These are phyloP conservation scores for Ensete glaucum DNA, from an alignment of 176 grass and related monocot genomes.

Conservation along the genomic window DNA sequence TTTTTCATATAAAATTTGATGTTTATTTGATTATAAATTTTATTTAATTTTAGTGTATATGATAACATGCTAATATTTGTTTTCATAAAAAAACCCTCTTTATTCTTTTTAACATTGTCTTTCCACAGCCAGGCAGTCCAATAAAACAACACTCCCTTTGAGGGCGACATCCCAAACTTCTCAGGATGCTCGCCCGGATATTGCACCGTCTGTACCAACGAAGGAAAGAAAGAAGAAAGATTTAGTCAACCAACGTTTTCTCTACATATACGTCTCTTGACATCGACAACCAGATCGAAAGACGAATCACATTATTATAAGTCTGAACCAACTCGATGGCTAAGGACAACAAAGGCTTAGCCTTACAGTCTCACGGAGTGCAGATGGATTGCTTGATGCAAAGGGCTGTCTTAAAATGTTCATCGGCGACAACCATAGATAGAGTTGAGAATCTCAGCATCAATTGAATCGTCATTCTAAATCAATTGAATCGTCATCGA, in stretches of 20 bases:
- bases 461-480: conserved; percentile 73
- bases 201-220: conserved; percentile 64
- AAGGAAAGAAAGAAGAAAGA: too few species aligned
- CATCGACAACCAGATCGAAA: not conserved
- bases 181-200: conserved; percentile 84
- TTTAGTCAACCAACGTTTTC: too few species aligned
- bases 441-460: conserved; percentile 84
- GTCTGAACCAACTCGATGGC: not conserved
- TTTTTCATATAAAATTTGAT: too few species aligned
- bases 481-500: conserved; percentile 75
- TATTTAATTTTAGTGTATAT: too few species aligned
- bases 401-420: conserved; percentile 83
- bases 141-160: conserved; percentile 83
- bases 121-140: conserved; percentile 79
- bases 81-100: too few species aligned
- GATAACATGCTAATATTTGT: too few species aligned
- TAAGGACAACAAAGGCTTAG: not conserved
- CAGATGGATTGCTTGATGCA: conserved; percentile 79
- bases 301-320: not conserved
- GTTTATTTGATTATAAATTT: too few species aligned
- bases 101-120: conserved; percentile 38
- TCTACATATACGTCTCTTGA: too few species aligned
- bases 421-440: too few species aligned
- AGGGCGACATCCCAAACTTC: conserved; percentile 87
- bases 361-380: conserved; percentile 83